phyloP scores from a whole-genome alignment of 768 basidiomycete genomes.

The Leccinum rimulosum region DNA sequence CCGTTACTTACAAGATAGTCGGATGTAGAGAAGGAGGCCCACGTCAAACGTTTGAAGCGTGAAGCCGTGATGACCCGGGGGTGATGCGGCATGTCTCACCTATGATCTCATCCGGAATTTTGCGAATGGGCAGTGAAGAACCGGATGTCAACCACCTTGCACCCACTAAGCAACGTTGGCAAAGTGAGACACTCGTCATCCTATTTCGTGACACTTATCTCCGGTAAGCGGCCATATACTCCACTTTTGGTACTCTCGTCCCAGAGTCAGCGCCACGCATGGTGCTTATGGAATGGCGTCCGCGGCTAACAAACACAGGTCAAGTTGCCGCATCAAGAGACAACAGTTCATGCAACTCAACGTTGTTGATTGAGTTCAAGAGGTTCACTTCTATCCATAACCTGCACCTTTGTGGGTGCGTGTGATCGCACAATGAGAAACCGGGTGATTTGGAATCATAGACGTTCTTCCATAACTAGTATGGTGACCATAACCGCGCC shows the following conservation, averaged over 20 bases:
- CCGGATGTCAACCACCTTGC: not conserved
- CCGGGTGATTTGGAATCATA: not conserved
- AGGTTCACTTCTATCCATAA: not conserved
- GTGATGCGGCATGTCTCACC: constrained; percentile 16
- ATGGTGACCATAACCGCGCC: not conserved
- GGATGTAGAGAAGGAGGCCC: not conserved
- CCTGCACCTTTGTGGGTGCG: constrained; percentile 1
- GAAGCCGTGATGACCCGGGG: not conserved
- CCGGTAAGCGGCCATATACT: not conserved
- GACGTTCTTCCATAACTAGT: not conserved
- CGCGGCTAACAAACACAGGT: not conserved
- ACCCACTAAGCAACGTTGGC: not conserved
- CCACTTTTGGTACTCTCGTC: constrained; percentile 2
- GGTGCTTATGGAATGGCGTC: not conserved
- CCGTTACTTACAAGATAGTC: constrained; percentile 4
- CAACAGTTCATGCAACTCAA: constrained; percentile 1
- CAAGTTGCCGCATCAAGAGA: not conserved
- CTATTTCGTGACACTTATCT: constrained; percentile 12
- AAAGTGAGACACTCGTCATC: constrained; percentile 21
- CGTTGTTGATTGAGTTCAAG: constrained; percentile 5
- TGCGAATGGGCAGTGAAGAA: not conserved
- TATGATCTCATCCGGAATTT: constrained; percentile 3
- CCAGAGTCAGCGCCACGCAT: not conserved
- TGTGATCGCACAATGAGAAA: not conserved
- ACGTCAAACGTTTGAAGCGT: not conserved